Percentiles rank a stretch among this genome's conserved stretches.
phyloP scores from a whole-genome alignment of 306 rosid species.

The Cicer yamashitae region DNA sequence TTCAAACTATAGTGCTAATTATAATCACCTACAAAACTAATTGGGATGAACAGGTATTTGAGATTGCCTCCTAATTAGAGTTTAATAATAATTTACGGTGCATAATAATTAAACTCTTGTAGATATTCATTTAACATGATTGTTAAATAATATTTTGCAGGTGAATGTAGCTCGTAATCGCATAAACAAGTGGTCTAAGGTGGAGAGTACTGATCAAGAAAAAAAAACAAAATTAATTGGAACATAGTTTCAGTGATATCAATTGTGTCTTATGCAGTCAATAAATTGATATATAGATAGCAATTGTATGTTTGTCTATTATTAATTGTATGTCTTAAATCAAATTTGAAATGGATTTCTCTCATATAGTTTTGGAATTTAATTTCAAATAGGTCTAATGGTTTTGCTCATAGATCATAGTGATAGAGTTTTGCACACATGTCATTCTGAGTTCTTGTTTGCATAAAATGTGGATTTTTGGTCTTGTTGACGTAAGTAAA shows the following conservation, averaged over 20 bases:
- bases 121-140: not conserved
- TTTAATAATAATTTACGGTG: not conserved
- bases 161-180: constrained; percentile 49
- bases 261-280: not conserved
- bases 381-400: not conserved
- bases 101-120: not conserved
- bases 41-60: constrained; percentile 65
- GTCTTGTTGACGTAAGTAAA: no score
- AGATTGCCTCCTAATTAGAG: no score
- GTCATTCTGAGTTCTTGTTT: no score
- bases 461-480: no score
- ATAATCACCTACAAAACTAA: constrained; percentile 64
- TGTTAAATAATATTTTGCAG: constrained; percentile 19
- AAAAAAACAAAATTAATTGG: not conserved
- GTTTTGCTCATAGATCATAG: not conserved
- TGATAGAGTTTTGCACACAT: no score
- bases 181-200: constrained; percentile 45
- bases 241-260: not conserved
- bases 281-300: not conserved
- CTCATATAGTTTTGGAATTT: not conserved
- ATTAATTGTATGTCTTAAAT: not conserved
- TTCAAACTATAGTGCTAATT: constrained; percentile 59
- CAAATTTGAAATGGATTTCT: not conserved
- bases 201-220: constrained; percentile 41
- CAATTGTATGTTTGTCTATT: constrained; percentile 13